Evolutionary conservation across 768 basidiomycete species (phyloP).

Genomic region (Boletus subcaerulescens): DNA sequence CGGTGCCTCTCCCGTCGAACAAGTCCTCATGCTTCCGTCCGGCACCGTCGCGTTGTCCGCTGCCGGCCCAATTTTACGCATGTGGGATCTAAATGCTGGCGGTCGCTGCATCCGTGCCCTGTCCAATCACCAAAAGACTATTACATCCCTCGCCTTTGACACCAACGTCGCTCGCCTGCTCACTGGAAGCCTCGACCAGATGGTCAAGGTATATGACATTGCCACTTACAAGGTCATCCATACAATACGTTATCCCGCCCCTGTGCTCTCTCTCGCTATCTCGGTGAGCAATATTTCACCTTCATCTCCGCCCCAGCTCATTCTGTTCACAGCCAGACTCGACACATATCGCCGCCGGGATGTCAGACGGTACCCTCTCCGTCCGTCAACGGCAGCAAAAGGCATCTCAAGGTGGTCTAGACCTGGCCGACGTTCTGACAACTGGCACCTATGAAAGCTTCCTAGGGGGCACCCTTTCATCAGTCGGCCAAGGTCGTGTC

Average conservation of each 20-base stretch:
- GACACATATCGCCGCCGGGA: constrained; percentile 94
- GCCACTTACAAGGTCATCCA: constrained; percentile 93
- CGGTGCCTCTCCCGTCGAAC: constrained; percentile 69
- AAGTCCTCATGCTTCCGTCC: constrained; percentile 90
- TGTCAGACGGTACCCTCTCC: constrained; percentile 98
- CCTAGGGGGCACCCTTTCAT: constrained; percentile 50
- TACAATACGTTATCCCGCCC: constrained; percentile 97
- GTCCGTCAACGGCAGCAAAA: constrained; percentile 85
- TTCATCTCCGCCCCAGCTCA: constrained; percentile 7
- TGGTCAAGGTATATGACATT: constrained; percentile 99
- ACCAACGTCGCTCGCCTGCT: constrained; percentile 72
- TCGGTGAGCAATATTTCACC: constrained; percentile 52
- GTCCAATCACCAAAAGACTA: constrained; percentile 97
- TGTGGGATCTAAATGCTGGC: constrained; percentile 94
- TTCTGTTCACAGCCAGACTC: constrained; percentile 73
- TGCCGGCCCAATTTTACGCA: constrained; percentile 87
- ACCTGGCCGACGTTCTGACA: constrained; percentile 40
- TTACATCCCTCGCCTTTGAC: constrained; percentile 86
- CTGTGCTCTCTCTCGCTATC: constrained; percentile 83
- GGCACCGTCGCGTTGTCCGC: constrained; percentile 81
- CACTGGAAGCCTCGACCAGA: constrained; percentile 90
- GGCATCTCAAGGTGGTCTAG: constrained; percentile 49
- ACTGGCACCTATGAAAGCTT: constrained; percentile 68
- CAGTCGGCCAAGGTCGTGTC: constrained; percentile 53
- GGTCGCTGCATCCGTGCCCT: constrained; percentile 86